Evolutionary conservation across 306 rosid species (phyloP), one percentile per base, ranked within the genome.

Genomic region (Sicyos edulis): DNA sequence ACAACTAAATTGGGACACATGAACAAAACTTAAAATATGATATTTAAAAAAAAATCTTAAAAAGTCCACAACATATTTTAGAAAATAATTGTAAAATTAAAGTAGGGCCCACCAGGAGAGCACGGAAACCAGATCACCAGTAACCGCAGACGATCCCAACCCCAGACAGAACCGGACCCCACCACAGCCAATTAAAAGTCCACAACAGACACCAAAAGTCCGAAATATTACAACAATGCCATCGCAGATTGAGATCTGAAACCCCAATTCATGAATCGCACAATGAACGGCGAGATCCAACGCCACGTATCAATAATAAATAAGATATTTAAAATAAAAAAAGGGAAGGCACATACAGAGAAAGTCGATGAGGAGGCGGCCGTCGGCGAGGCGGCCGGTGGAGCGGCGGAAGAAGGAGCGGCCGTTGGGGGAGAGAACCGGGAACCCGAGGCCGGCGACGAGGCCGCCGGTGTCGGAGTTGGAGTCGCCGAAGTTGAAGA

Each of bases 391-490:
- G 0, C 96, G 96, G 57, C 98, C 96, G 2, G 96, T 90, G 78
- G 96, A 90, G 72, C 92, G 77, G 62, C 63, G 83, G 73, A 90
- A 92, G 85, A 84, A 92, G n/a, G 86, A 51, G 22, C 96, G 93
- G 63, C 96, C 98, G 76, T 92, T 85, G 26, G 98, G 96, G 15
- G 60, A 81, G 49, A 83, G 83, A 65, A 92, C 74, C 0, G 90
- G 85, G 80, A 81, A 92, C 62, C 98, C 98, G 76, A 92, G 96
- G 21, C 96, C 98, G 3, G 98, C 85, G 8, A 76, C 81, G 74
- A 92, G 91, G 73, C 96, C 98, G 19, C 98, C 98, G 1, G 98
- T 92, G 83, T 92, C 98, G 51, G 98, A 92, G 89, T 92, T 92
- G 26, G 98, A 92, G 80, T 92, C 98, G 1, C 98, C 98, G 75